Percentiles rank a stretch among this genome's conserved stretches.
Evolutionary conservation across 495 filamentous ascomycete genomes (phyloP).

Genomic region (Neurospora cerealis): DNA sequence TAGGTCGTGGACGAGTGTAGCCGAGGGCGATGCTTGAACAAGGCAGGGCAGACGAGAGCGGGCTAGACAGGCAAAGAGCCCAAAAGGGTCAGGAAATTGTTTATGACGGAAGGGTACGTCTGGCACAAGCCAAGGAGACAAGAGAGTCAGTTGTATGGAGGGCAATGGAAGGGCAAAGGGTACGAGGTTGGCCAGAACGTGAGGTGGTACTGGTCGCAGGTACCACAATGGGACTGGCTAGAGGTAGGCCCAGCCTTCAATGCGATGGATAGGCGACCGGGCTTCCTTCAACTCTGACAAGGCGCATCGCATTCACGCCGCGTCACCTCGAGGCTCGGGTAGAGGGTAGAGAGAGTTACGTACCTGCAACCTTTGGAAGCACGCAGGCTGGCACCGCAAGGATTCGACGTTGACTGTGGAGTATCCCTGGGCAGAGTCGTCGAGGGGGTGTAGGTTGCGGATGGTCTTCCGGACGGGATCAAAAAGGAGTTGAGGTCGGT

Average conservation of each 20-base stretch:
- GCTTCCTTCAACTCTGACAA: background rate
- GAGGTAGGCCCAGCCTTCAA: background rate
- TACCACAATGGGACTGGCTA: background rate
- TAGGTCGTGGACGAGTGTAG: constrained; percentile 7
- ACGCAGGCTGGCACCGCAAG: background rate
- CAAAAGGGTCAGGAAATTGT: background rate
- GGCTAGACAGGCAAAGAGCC: background rate
- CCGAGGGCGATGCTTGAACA: constrained; percentile 8
- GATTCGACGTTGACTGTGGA: background rate
- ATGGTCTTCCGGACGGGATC: background rate
- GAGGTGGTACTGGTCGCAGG: background rate
- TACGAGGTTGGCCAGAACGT: background rate
- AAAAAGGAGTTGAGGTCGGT: background rate
- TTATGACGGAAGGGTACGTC: background rate
- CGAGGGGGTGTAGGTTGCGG: background rate
- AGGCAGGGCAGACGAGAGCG: constrained; percentile 4
- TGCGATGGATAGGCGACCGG: background rate
- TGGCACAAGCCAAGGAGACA: background rate
- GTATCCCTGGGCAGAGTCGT: background rate
- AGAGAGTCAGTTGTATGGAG: background rate
- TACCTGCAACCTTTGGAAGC: background rate
- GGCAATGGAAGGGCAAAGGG: background rate
- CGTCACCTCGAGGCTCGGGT: background rate
- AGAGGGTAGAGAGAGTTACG: background rate
- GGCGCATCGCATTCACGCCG: background rate